A percentile compares a stretch with the other conserved stretches of the same genome.
Evolutionary conservation across 2,329 filamentous ascomycete genomes (phyloP).

Genomic region (Helotiales sp.): DNA sequence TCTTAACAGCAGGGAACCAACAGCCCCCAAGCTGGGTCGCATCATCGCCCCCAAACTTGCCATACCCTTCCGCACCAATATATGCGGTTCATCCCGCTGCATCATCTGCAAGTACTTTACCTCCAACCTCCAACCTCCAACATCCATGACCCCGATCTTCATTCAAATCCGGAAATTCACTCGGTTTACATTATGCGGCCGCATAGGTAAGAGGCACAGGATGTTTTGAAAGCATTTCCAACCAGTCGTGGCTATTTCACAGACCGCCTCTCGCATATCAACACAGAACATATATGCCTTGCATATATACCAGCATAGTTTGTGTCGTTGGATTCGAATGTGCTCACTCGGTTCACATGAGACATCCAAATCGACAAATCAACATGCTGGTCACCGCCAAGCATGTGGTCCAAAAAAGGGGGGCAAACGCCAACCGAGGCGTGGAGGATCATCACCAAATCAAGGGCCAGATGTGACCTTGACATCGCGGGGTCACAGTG

Average conservation of each 20-base stretch:
- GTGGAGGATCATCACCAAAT: slow-evolving; percentile 15
- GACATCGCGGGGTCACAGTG: slow-evolving; percentile 9
- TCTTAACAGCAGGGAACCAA: not conserved
- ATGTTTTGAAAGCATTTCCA: not conserved
- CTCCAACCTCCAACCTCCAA: not conserved
- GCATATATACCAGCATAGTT: not conserved
- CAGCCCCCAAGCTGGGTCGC: not conserved
- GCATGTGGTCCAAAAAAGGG: slow-evolving; percentile 8
- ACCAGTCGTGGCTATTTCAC: too few species aligned
- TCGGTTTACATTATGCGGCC: not conserved
- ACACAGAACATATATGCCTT: too few species aligned
- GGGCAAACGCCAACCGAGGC: slow-evolving; percentile 8
- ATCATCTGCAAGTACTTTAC: not conserved
- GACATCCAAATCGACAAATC: slow-evolving; percentile 1
- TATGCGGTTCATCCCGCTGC: slow-evolving; percentile 5
- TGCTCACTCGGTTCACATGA: not conserved
- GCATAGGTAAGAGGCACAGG: not conserved
- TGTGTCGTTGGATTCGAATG: not conserved
- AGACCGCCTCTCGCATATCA: too few species aligned
- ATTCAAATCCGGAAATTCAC: not conserved
- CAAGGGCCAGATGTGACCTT: slow-evolving; percentile 9
- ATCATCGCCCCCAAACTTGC: not conserved
- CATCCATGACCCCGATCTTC: not conserved
- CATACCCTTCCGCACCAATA: not conserved
- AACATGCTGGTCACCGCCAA: slow-evolving; percentile 13